A percentile compares a stretch with the other conserved stretches of the same genome.
These are phyloP conservation scores for Mycosphaerella sp. DNA, from an alignment of 2,329 filamentous ascomycete genomes.

Conservation along the genomic window DNA sequence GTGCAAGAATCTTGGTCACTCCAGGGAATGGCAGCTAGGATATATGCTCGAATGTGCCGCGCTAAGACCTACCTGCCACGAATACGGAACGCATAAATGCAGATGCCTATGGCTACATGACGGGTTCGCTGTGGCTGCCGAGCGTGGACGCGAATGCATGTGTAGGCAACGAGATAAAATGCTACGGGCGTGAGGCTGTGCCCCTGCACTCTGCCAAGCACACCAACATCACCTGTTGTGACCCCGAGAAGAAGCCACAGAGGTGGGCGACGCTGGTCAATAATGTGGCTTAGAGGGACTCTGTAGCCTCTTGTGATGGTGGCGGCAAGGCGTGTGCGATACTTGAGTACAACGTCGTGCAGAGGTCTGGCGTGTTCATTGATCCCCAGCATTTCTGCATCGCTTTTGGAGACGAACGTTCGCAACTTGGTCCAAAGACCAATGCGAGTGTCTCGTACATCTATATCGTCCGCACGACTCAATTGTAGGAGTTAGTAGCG, in stretches of 20 bases:
- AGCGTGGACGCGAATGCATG: conserved; percentile 7
- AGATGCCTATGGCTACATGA: conserved; percentile 7
- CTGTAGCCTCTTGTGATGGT: background rate
- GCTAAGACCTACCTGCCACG: conserved; percentile 4
- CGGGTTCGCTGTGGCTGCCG: conserved; percentile 5
- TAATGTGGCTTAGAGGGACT: background rate
- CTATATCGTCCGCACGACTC: too few relatives aligned
- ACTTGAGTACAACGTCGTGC: too few relatives aligned
- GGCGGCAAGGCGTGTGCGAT: background rate
- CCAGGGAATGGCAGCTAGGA: background rate
- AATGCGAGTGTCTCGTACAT: too few relatives aligned
- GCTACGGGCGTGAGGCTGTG: conserved; percentile 9
- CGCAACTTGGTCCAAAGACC: too few relatives aligned
- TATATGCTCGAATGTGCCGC: conserved; percentile 1
- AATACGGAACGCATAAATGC: background rate
- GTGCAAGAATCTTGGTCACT: conserved; percentile 6
- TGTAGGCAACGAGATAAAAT: conserved; percentile 8
- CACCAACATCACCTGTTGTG: background rate
- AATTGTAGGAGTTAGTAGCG: too few relatives aligned
- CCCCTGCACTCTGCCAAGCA: conserved; percentile 4
- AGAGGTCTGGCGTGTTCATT: too few relatives aligned
- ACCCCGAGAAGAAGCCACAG: background rate
- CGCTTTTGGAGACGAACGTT: too few relatives aligned
- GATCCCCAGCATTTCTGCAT: background rate
- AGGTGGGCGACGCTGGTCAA: background rate